Evolutionary conservation across 257 asterid genomes (phyloP).

Genomic region (Eucommia ulmoides): DNA sequence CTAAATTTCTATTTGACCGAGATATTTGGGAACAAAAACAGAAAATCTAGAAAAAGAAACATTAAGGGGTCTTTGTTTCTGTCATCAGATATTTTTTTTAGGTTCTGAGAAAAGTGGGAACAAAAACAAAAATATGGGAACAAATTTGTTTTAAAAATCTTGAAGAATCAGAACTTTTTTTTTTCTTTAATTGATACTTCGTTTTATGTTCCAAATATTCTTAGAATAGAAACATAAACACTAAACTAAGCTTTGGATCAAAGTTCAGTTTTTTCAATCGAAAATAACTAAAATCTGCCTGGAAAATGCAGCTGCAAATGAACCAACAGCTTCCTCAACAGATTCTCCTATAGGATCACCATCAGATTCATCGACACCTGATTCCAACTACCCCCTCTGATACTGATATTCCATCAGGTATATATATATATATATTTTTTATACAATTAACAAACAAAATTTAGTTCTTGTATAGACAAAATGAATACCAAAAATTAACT

Average conservation of each 20-base stretch:
- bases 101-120: no score
- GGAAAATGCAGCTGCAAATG: background rate
- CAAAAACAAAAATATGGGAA: background rate
- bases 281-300: background rate
- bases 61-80: no score
- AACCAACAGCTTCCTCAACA: background rate
- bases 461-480: no score
- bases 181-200: background rate
- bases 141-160: background rate
- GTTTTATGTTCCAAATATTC: background rate
- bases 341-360: background rate
- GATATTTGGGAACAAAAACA: no score
- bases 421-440: no score
- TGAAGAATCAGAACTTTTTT: background rate
- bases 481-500: background rate
- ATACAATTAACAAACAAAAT: no score
- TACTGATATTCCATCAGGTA: conserved; percentile 1
- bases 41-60: no score
- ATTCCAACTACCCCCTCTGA: background rate
- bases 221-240: no score
- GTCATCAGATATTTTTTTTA: no score
- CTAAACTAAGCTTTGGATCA: background rate
- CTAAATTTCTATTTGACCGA: no score
- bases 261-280: background rate
- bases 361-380: background rate